These are phyloP conservation scores for Didymella exigua DNA, from an alignment of 2,329 filamentous ascomycete genomes.

Conservation along the genomic window DNA sequence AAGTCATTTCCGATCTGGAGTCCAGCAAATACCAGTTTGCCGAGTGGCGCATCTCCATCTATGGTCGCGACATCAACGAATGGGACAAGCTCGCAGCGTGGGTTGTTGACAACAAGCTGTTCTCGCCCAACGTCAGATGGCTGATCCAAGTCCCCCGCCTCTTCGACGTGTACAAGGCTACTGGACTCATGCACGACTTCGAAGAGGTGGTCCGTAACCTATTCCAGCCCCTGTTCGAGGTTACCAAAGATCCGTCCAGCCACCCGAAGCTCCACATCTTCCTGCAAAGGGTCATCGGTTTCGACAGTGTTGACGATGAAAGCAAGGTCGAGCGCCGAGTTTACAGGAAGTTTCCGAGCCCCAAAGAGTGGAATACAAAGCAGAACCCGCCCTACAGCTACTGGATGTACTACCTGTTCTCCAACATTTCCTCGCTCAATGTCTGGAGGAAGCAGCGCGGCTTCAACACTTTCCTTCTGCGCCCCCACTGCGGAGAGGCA, in stretches of 20 bases:
- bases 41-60: constrained; percentile 98
- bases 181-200: constrained; percentile 82
- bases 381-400: constrained; percentile 99
- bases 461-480: constrained; percentile 92
- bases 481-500: constrained; percentile 95
- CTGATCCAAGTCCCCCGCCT: constrained; percentile 92
- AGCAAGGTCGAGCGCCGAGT: constrained; percentile 93
- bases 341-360: constrained; percentile 94
- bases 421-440: constrained; percentile 92
- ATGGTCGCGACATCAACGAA: constrained; percentile 87
- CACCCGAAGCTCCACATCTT: constrained; percentile 96
- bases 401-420: constrained; percentile 97
- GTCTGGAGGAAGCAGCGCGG: constrained; percentile 87
- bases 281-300: constrained; percentile 91
- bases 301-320: constrained; percentile 97
- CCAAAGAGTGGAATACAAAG: constrained; percentile 84
- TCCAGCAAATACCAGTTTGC: constrained; percentile 99
- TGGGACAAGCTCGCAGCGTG: constrained; percentile 98
- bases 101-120: constrained; percentile 97
- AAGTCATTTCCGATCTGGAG: constrained; percentile 95
- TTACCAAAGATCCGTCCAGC: constrained; percentile 81
- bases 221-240: constrained; percentile 93
- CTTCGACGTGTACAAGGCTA: constrained; percentile 94
- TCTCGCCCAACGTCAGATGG: constrained; percentile 97
- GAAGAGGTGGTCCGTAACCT: constrained; percentile 90